Evolutionary conservation across 2,329 filamentous ascomycete species (phyloP).

Genomic region (Pyrenophora tritici-repentis): DNA sequence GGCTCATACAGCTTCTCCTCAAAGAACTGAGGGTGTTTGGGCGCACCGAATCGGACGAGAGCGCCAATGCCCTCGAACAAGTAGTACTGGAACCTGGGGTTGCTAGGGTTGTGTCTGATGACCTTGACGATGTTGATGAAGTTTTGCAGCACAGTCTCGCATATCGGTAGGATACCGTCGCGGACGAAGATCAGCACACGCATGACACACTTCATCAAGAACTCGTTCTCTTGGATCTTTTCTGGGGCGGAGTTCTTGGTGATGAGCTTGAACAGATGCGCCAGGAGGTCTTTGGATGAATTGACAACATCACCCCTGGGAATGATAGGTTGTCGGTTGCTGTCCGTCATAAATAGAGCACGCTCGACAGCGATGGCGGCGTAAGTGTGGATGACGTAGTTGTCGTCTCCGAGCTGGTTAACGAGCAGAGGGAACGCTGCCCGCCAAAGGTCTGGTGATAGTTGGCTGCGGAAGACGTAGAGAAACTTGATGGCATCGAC

Average conservation of each 20-base stretch:
- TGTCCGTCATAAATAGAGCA: slow-evolving; percentile 81
- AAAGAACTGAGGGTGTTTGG: slow-evolving; percentile 70
- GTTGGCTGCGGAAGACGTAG: slow-evolving; percentile 93
- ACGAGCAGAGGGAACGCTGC: slow-evolving; percentile 87
- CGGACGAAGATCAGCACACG: slow-evolving; percentile 92
- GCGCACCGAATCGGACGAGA: slow-evolving; percentile 77
- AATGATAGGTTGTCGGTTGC: slow-evolving; percentile 77
- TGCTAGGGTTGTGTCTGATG: slow-evolving; percentile 93
- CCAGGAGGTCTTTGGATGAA: slow-evolving; percentile 81
- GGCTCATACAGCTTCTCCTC: slow-evolving; percentile 82
- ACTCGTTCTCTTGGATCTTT: slow-evolving; percentile 98
- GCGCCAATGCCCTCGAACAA: slow-evolving; percentile 95
- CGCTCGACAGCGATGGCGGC: slow-evolving; percentile 96
- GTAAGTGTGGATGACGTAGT: slow-evolving; percentile 98
- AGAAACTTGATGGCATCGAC: slow-evolving; percentile 98
- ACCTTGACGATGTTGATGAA: slow-evolving; percentile 88
- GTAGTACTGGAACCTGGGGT: slow-evolving; percentile 97
- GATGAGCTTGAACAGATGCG: slow-evolving; percentile 89
- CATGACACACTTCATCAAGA: slow-evolving; percentile 98
- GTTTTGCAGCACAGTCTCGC: slow-evolving; percentile 79
- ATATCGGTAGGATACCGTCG: slow-evolving; percentile 74
- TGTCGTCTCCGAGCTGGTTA: slow-evolving; percentile 83
- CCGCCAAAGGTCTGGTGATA: slow-evolving; percentile 91
- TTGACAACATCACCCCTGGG: slow-evolving; percentile 77
- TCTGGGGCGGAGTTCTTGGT: slow-evolving; percentile 81